phyloP scores from a whole-genome alignment of 306 rosid species.

The Malus domestica region ASM211411v1 NC_041799.1:5391001-5391500 shows the following conservation, averaged over 20 bases:
- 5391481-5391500: not conserved
- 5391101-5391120: conserved; percentile 61
- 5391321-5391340: conserved; percentile 57
- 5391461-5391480: conserved; percentile 19
- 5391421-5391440: conserved; percentile 90
- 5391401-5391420: conserved; percentile 67
- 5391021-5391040: conserved; percentile 46
- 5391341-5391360: conserved; percentile 60
- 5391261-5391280: conserved; percentile 50
- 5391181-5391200: conserved; percentile 66
- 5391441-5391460: conserved; percentile 45
- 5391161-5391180: conserved; percentile 62
- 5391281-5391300: conserved; percentile 62
- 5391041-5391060: conserved; percentile 60
- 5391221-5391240: conserved; percentile 80
- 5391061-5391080: conserved; percentile 78
- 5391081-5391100: conserved; percentile 45
- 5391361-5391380: conserved; percentile 75
- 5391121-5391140: conserved; percentile 62
- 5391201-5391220: conserved; percentile 67
- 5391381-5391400: conserved; percentile 59
- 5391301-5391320: conserved; percentile 94
- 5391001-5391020: conserved; percentile 57
- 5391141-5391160: conserved; percentile 58
- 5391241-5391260: conserved; percentile 66